These are phyloP conservation scores for Ustilago sp. DNA, from an alignment of 1,284 basidiomycete genomes.

Conservation along the genomic window DNA sequence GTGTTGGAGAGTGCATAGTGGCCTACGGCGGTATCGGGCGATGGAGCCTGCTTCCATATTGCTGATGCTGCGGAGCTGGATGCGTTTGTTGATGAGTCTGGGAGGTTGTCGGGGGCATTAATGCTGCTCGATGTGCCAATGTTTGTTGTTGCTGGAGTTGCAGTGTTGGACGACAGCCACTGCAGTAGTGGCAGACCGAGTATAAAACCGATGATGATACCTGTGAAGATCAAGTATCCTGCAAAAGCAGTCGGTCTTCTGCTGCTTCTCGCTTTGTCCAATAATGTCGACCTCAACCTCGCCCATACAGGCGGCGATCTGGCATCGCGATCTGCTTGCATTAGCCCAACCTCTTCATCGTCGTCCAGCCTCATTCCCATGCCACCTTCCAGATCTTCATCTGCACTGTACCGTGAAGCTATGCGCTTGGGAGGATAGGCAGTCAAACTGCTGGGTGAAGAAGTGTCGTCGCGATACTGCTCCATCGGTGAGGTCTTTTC, in stretches of 20 bases:
- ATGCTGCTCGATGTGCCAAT: neutral
- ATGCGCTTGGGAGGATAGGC: slow-evolving; percentile 19
- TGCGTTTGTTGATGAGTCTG: neutral
- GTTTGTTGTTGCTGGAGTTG: neutral
- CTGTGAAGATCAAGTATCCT: slow-evolving; percentile 37
- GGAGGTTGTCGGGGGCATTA: neutral
- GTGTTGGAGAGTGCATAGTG: slow-evolving; percentile 40
- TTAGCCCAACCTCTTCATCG: slow-evolving; percentile 56
- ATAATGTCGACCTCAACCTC: neutral
- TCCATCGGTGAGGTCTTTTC: slow-evolving; percentile 21
- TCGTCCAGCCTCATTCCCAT: slow-evolving; percentile 38
- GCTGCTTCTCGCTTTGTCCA: neutral
- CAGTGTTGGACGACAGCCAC: slow-evolving; percentile 44
- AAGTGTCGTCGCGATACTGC: slow-evolving; percentile 24
- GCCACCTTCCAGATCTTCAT: slow-evolving; percentile 18
- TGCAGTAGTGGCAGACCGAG: slow-evolving; percentile 40
- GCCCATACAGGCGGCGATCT: slow-evolving; percentile 3
- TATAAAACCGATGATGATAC: slow-evolving; percentile 41
- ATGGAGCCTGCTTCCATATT: slow-evolving; percentile 34
- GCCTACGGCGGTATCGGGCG: slow-evolving; percentile 37
- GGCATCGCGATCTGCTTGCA: slow-evolving; percentile 45
- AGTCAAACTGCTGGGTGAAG: neutral
- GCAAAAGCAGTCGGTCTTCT: slow-evolving; percentile 10
- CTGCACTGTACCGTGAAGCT: slow-evolving; percentile 4
- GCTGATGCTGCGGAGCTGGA: neutral